Conservation (phyloP, 805 yeast genomes). For the Monosporozyma servazzii region DNA sequence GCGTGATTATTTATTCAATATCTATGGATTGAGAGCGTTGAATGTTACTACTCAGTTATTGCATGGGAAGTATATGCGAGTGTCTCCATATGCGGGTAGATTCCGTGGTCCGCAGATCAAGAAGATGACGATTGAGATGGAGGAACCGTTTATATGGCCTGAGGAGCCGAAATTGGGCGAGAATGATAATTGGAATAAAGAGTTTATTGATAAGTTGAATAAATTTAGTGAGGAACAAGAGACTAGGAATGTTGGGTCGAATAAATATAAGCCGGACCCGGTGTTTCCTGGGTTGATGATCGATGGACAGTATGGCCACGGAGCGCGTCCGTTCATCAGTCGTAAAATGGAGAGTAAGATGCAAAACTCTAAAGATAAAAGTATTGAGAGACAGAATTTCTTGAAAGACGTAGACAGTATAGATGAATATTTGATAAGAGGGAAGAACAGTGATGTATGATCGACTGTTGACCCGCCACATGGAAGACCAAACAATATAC, state of each 20-base stretch:
- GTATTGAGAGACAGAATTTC: neutral
- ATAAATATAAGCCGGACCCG: slow-evolving; percentile 52
- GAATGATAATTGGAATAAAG: slow-evolving; percentile 33
- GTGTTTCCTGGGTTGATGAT: slow-evolving; percentile 59
- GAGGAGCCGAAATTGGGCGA: slow-evolving; percentile 37
- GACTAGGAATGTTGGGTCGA: slow-evolving; percentile 45
- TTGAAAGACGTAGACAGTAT: neutral
- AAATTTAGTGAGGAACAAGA: slow-evolving; percentile 41
- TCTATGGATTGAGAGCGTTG: slow-evolving; percentile 84
- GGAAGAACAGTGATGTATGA: neutral
- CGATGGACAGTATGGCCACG: slow-evolving; percentile 34
- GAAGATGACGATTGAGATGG: slow-evolving; percentile 95
- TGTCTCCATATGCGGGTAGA: slow-evolving; percentile 52
- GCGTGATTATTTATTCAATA: slow-evolving; percentile 84
- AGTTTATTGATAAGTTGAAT: slow-evolving; percentile 12
- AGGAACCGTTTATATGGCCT: slow-evolving; percentile 95
- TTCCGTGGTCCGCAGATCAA: slow-evolving; percentile 73
- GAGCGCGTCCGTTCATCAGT: slow-evolving; percentile 60
- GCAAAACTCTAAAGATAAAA: neutral
- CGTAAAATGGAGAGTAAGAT: slow-evolving; percentile 18
- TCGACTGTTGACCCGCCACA: neutral
- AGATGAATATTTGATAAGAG: neutral
- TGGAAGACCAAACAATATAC: no score
- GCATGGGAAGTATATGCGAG: slow-evolving; percentile 61
- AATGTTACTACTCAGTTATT: slow-evolving; percentile 79